Conservation (phyloP, 2,329 filamentous ascomycete species). For the Pyrenochaeta sp. region DNA sequence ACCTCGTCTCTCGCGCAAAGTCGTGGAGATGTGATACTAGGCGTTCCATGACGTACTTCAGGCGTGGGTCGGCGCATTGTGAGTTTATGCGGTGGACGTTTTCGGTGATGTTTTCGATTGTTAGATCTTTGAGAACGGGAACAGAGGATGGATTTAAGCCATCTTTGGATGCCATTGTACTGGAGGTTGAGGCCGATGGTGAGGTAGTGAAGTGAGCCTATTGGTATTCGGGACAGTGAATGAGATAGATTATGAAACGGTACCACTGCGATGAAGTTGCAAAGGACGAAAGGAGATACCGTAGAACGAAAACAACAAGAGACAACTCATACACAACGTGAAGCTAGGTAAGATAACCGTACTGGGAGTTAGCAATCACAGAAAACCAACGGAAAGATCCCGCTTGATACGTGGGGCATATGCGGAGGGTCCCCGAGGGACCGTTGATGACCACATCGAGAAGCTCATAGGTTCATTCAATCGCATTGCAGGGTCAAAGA, state of each 20-base stretch:
- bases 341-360: not conserved
- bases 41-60: slow-evolving; percentile 76
- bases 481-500: not conserved
- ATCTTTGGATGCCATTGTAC: slow-evolving; percentile 8
- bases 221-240: not conserved
- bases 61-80: slow-evolving; percentile 68
- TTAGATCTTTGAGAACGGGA: slow-evolving; percentile 67
- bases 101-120: slow-evolving; percentile 80
- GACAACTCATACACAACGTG: not conserved
- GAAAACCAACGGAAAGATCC: slow-evolving; percentile 5
- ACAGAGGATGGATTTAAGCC: slow-evolving; percentile 12
- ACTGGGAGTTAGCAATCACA: slow-evolving; percentile 3
- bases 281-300: not conserved
- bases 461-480: slow-evolving; percentile 14
- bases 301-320: not conserved
- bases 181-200: not conserved
- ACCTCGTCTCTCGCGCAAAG: slow-evolving; percentile 79
- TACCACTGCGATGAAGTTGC: not conserved
- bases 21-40: slow-evolving; percentile 82
- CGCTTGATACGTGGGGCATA: slow-evolving; percentile 7
- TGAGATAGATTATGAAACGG: not conserved
- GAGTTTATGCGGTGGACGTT: slow-evolving; percentile 80
- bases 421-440: not conserved
- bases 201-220: not conserved
- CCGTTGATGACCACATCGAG: slow-evolving; percentile 9